Evolutionary conservation across 148 eudicot genomes (phyloP).

Genomic region (Vaccinium macrocarpon): DNA sequence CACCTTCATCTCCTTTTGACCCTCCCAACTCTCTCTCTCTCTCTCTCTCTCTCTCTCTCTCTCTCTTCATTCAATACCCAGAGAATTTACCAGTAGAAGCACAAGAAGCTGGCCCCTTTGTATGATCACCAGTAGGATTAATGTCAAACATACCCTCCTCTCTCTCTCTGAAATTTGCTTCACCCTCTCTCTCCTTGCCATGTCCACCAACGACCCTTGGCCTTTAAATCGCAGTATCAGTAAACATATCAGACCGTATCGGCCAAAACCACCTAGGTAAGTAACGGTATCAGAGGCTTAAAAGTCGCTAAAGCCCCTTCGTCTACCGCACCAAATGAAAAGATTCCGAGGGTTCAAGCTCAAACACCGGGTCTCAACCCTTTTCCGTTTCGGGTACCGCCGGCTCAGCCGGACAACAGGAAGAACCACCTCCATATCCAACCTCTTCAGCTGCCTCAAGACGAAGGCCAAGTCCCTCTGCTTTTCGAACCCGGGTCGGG

Average conservation of each 20-base stretch:
- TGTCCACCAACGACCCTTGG: constrained; percentile 39
- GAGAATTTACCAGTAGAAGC: not conserved
- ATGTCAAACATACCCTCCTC: constrained; percentile 37
- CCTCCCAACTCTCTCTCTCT: not conserved
- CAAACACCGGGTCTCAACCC: constrained; percentile 31
- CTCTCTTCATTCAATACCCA: not conserved
- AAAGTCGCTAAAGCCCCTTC: not conserved
- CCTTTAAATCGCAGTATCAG: constrained; percentile 16
- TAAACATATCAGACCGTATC: too few species aligned
- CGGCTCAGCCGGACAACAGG: constrained; percentile 16
- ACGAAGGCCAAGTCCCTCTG: constrained; percentile 37
- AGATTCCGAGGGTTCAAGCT: constrained; percentile 38
- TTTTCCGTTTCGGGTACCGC: constrained; percentile 34
- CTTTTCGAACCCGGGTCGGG: constrained; percentile 17
- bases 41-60: not conserved
- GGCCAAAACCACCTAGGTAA: too few species aligned
- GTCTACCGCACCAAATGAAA: constrained; percentile 11
- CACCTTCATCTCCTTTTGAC: not conserved
- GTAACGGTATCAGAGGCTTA: too few species aligned
- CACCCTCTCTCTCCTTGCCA: constrained; percentile 28
- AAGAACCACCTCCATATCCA: constrained; percentile 27
- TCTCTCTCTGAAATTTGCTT: constrained; percentile 37
- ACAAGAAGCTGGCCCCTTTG: not conserved
- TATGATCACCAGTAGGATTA: not conserved
- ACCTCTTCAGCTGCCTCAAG: constrained; percentile 33